Conservation (phyloP, 2,329 filamentous ascomycete genomes). For the Alternaria ventricosa region DNA sequence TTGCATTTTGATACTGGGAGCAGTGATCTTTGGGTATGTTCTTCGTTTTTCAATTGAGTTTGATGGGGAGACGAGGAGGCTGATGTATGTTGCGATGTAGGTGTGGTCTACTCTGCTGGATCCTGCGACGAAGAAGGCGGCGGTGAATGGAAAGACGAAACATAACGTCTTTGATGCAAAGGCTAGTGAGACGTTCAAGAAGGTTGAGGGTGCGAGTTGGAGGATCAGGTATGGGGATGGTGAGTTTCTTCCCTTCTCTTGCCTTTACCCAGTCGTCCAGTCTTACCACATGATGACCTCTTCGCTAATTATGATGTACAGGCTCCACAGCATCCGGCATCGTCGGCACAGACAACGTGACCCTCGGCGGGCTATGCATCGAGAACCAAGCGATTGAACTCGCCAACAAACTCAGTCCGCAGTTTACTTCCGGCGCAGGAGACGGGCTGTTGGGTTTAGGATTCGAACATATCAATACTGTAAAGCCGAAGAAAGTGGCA, state of each 20-base stretch:
- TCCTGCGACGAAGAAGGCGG: slow-evolving; percentile 58
- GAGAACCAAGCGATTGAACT: slow-evolving; percentile 70
- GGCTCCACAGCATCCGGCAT: background rate
- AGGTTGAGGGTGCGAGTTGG: slow-evolving; percentile 61
- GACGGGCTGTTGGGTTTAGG: slow-evolving; percentile 74
- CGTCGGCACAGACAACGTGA: slow-evolving; percentile 67
- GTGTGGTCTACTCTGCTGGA: background rate
- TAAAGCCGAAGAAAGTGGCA: slow-evolving; percentile 60
- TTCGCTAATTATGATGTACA: accelerated
- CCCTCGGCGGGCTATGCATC: slow-evolving; percentile 67
- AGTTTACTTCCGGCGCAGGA: slow-evolving; percentile 61
- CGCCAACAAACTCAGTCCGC: slow-evolving; percentile 63
- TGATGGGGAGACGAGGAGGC: background rate
- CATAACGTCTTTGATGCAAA: slow-evolving; percentile 64
- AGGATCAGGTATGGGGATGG: slow-evolving; percentile 72
- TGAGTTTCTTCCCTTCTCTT: background rate
- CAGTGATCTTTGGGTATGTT: slow-evolving; percentile 68
- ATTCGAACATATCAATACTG: slow-evolving; percentile 69
- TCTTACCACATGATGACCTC: background rate
- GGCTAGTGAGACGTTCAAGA: slow-evolving; percentile 67
- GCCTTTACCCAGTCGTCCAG: background rate
- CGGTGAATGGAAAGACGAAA: slow-evolving; percentile 42
- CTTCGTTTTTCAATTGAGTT: background rate
- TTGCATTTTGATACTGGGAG: slow-evolving; percentile 76
- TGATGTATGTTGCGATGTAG: too few relatives aligned